Evolutionary conservation across 495 filamentous ascomycete genomes (phyloP), one percentile per base, ranked within the genome.

Genomic region (Cercophora newfieldiana): DNA sequence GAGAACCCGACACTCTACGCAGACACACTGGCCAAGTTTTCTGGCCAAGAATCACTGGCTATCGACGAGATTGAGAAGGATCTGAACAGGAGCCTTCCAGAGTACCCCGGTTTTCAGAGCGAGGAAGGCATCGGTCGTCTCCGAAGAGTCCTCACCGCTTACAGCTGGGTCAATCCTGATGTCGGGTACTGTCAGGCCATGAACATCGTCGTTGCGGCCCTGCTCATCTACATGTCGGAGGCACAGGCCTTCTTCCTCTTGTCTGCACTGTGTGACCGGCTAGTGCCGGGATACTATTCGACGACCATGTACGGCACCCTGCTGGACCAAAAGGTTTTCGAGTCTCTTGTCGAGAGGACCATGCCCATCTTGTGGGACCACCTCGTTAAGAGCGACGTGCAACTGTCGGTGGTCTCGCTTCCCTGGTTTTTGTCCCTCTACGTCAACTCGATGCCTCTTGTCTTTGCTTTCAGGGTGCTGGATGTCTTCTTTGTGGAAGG

Each of bases 41-140:
- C 87, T 4, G 95, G 95, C 10, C 84, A 87, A 68, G 90, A 93
- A 64, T 97, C 94, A 1, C 82, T 97, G 63, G 95, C 95, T 2
- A 97, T 98, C 65, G 95, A 99, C 71, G 95, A 99, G 79, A 99
- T 99, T 65, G 95, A 99, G 72, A 99, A 99, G 72, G 95, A 99
- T 71, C 79, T 99, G 54, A 99, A 99, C 74, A 86, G 95, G 66
- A 97, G 93, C 81, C 80, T 99, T 63, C 95, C 95, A 0, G 95
- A 99, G 75, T 99, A 99, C 74, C 91, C 95, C 12, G 95, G 95
- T 1, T 99, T 97, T 71, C 95, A 99, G 77, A 96, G 90, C 71
- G 92, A 97, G 70, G 93, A 97, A 71, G 95, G 95, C 8, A 99
- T 99, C 69, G 92, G 88, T 22, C 87, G 95, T 14, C 82, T 99